These are phyloP conservation scores for Helenozyma rhizophorensis DNA, from an alignment of 805 yeast species.

Conservation along the genomic window DNA sequence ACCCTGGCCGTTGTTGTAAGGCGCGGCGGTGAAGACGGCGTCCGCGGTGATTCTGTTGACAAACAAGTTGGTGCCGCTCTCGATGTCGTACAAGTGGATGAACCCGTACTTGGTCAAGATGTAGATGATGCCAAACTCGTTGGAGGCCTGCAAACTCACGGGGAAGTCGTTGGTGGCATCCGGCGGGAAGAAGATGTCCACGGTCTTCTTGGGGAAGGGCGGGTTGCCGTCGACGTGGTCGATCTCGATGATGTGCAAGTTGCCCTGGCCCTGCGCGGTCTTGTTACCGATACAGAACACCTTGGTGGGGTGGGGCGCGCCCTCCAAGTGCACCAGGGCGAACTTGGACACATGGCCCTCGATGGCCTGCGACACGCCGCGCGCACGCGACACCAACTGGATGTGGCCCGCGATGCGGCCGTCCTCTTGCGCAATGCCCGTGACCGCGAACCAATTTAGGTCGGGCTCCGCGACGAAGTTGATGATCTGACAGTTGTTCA, in stretches of 20 bases:
- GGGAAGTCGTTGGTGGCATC: constrained; percentile 97
- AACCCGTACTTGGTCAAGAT: constrained; percentile 94
- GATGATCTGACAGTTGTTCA: constrained; percentile 82
- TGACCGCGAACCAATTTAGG: constrained; percentile 89
- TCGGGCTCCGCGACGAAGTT: constrained; percentile 79
- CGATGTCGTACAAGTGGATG: constrained; percentile 91
- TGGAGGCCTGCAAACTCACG: constrained; percentile 80
- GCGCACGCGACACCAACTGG: constrained; percentile 82
- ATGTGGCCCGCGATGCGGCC: constrained; percentile 95
- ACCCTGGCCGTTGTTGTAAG: constrained; percentile 72
- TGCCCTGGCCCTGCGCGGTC: constrained; percentile 65
- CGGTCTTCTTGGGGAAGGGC: constrained; percentile 80
- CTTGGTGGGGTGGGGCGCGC: constrained; percentile 71
- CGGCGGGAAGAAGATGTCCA: constrained; percentile 93
- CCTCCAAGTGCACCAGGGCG: constrained; percentile 69
- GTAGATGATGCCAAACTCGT: constrained; percentile 81
- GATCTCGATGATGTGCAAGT: constrained; percentile 88
- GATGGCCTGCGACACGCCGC: constrained; percentile 92
- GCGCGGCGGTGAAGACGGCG: constrained; percentile 85
- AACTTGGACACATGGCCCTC: constrained; percentile 97
- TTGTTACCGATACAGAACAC: constrained; percentile 92
- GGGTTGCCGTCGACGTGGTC: constrained; percentile 89
- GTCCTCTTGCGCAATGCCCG: constrained; percentile 91
- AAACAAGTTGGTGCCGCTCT: constrained; percentile 86
- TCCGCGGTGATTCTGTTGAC: constrained; percentile 96